phyloP scores from a whole-genome alignment of 805 yeast species.

The Metschnikowia vanudenii region DNA sequence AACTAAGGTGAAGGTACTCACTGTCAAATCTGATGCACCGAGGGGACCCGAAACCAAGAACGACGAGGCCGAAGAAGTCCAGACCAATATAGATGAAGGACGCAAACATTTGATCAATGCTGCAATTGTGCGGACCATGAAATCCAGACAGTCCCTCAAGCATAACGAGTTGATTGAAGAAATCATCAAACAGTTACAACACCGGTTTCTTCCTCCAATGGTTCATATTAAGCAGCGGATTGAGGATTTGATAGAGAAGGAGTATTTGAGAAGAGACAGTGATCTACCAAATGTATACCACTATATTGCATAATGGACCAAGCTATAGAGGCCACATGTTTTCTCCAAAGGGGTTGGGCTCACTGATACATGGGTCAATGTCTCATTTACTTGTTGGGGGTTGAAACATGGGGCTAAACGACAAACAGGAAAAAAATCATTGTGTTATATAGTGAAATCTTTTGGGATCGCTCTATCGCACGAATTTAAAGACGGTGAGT shows the following conservation, averaged over 20 bases:
- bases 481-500: too few species aligned
- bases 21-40: slow-evolving; percentile 43
- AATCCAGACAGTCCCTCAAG: slow-evolving; percentile 57
- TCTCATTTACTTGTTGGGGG: too few species aligned
- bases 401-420: too few species aligned
- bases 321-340: too few species aligned
- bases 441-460: too few species aligned
- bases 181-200: slow-evolving; percentile 55
- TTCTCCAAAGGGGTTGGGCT: too few species aligned
- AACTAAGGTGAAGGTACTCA: slow-evolving; percentile 68
- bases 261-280: slow-evolving; percentile 71
- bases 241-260: slow-evolving; percentile 75
- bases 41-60: slow-evolving; percentile 43
- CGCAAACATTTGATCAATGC: slow-evolving; percentile 75
- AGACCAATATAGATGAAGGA: slow-evolving; percentile 58
- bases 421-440: too few species aligned
- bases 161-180: slow-evolving; percentile 71
- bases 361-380: too few species aligned
- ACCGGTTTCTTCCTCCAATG: slow-evolving; percentile 69
- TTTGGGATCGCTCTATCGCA: too few species aligned
- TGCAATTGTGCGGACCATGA: slow-evolving; percentile 85
- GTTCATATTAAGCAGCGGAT: slow-evolving; percentile 67
- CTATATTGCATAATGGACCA: slow-evolving; percentile 53
- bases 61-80: slow-evolving; percentile 51
- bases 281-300: slow-evolving; percentile 59